These are phyloP conservation scores for Trichoderma orchidacearum DNA, from an alignment of 495 filamentous ascomycete species.

Conservation along the genomic window DNA sequence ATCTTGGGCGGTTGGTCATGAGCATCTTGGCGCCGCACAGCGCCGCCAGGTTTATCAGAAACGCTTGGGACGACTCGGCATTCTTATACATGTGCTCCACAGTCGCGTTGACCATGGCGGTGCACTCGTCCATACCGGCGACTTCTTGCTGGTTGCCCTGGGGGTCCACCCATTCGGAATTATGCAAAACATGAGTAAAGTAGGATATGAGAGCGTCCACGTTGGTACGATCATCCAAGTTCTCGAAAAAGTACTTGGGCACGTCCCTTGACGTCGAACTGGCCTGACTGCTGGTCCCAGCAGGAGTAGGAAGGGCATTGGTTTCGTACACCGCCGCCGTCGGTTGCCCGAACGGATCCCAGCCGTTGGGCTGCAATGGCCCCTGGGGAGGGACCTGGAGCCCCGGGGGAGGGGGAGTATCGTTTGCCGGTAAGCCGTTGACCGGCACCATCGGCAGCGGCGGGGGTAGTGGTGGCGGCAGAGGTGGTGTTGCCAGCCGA, in stretches of 20 bases:
- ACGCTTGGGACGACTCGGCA: slow-evolving; percentile 28
- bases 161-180: slow-evolving; percentile 28
- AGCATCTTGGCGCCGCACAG: slow-evolving; percentile 32
- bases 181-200: slow-evolving; percentile 27
- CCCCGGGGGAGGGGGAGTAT: not conserved
- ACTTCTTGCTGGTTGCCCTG: slow-evolving; percentile 16
- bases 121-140: slow-evolving; percentile 31
- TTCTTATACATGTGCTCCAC: slow-evolving; percentile 28
- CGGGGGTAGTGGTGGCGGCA: not conserved
- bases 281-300: not conserved
- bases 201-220: slow-evolving; percentile 29
- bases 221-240: slow-evolving; percentile 29
- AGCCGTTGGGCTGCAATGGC: slow-evolving; percentile 1
- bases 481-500: slow-evolving; percentile 58
- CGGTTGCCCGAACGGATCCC: slow-evolving; percentile 1
- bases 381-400: slow-evolving; percentile 17
- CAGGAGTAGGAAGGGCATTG: not conserved
- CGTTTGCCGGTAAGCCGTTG: slow-evolving; percentile 32
- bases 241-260: slow-evolving; percentile 8
- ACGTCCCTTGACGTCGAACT: not conserved
- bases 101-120: slow-evolving; percentile 27
- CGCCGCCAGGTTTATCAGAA: slow-evolving; percentile 38
- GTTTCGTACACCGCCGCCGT: not conserved
- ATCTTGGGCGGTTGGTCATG: slow-evolving; percentile 19
- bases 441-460: slow-evolving; percentile 43